Conservation (phyloP, 1,284 basidiomycete species). For the Pyrrhoderma noxium region DNA sequence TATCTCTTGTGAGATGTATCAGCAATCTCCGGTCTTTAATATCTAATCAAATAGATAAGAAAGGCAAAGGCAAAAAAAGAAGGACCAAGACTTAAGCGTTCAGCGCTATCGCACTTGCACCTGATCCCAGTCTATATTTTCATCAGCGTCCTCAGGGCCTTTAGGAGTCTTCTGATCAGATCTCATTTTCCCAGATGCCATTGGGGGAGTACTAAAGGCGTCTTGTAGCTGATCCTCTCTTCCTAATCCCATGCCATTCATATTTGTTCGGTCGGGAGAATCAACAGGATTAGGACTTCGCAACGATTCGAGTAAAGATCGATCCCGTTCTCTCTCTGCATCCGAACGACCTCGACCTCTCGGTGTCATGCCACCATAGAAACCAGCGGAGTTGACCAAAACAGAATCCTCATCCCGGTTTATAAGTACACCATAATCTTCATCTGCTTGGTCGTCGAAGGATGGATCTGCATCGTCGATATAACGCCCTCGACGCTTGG, state of each 20-base stretch:
- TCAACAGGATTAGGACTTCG: constrained; percentile 12
- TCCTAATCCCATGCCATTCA: not conserved
- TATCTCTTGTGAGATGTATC: too few relatives aligned
- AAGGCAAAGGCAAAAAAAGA: constrained; percentile 26
- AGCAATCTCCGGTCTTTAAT: too few relatives aligned
- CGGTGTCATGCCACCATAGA: constrained; percentile 8
- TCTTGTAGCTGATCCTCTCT: too few relatives aligned
- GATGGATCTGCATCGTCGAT: constrained; percentile 6
- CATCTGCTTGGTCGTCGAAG: not conserved
- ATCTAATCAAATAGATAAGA: too few relatives aligned
- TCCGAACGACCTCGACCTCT: constrained; percentile 5
- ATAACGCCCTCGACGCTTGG: constrained; percentile 13
- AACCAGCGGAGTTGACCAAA: too few relatives aligned
- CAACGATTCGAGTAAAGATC: constrained; percentile 12
- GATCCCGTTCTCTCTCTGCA: constrained; percentile 11
- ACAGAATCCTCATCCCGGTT: not conserved
- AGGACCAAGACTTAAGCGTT: too few relatives aligned
- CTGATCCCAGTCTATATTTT: constrained; percentile 52
- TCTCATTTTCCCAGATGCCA: too few relatives aligned
- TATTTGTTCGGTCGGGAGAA: not conserved
- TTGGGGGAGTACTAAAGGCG: too few relatives aligned
- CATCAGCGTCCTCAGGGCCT: not conserved
- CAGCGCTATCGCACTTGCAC: constrained; percentile 33
- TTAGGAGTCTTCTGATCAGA: too few relatives aligned
- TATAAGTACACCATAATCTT: not conserved